Evolutionary conservation across 306 rosid genomes (phyloP), one percentile per base, ranked within the genome.

Genomic region (Notholithocarpus densiflorus): DNA sequence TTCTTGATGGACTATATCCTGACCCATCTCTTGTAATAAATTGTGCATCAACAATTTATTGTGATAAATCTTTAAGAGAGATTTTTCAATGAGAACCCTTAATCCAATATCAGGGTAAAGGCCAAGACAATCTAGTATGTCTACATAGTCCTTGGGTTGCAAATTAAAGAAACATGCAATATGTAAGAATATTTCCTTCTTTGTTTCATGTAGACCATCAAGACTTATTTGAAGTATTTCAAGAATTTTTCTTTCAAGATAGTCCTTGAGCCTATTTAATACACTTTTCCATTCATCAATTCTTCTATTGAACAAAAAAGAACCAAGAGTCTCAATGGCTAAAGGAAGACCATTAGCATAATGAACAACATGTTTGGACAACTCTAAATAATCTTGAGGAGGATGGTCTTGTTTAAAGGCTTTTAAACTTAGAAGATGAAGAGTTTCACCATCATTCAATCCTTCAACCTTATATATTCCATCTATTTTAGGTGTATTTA

Each of bases 281-380:
- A 37, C 82, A 56, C 75, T 80, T 17, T 68, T 54, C 85, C 90
- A 87, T 13, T 19, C 81, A 56, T 66, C 70, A 15, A 4, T 1
- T 0, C 4, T 76, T 82, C 85, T 87, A 74, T 55, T 71, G 72
- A 26, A 60, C 77, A 87, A 80, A 74, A 66, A 73, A 29, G 75
- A 64, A 23, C 87, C 87, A 53, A 72, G 34, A 5, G 56, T 74
- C 53, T 61, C 71, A 56, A 81, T 81, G 48, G 87, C 84, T 31
- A 88, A 83, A 23, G 91, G 83, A 81, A 85, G 88, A 5, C 88
- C 81, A 29, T 5, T 32, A 29, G 83, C 15, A 55, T 74, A 77
- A 77, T 75, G 40, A 71, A 85, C 75, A 27, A 71, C 78, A 62
- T 71, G 78, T 75, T 71, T 26, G 32, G 85, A 81, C 78, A 85